These are phyloP conservation scores for Termitomyces heimii DNA, from an alignment of 768 basidiomycete species.

Conservation along the genomic window DNA sequence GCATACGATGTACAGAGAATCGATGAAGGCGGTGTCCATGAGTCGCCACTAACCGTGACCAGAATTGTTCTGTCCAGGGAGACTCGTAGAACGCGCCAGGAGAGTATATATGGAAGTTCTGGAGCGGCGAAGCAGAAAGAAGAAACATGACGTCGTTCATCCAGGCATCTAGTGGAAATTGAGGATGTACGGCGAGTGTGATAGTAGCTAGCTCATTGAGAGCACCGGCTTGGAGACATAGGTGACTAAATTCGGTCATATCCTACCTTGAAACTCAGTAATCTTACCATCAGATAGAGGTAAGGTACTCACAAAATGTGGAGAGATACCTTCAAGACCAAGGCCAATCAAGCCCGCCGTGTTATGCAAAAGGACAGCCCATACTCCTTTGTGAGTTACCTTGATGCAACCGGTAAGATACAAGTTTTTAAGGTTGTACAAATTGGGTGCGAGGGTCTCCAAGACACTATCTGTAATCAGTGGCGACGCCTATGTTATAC, in stretches of 20 bases:
- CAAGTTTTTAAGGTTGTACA: conserved; percentile 49
- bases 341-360: conserved; percentile 43
- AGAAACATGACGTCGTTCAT: conserved; percentile 15
- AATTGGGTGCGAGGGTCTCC: conserved; percentile 38
- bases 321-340: conserved; percentile 57
- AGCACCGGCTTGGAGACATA: conserved; percentile 26
- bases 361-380: conserved; percentile 41
- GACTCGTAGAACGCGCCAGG: conserved; percentile 34
- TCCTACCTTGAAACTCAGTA: conserved; percentile 33
- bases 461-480: conserved; percentile 55
- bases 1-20: conserved; percentile 63
- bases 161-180: conserved; percentile 37
- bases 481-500: conserved; percentile 43
- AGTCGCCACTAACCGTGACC: conserved; percentile 37
- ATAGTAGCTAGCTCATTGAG: conserved; percentile 46
- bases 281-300: neutral
- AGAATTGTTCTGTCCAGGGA: conserved; percentile 41
- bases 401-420: conserved; percentile 63
- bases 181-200: conserved; percentile 46
- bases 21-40: conserved; percentile 49
- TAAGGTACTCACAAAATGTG: conserved; percentile 42
- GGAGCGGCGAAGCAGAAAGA: conserved; percentile 32
- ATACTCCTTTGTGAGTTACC: conserved; percentile 58
- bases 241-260: conserved; percentile 37
- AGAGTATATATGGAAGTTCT: conserved; percentile 59